Evolutionary conservation across 257 asterid genomes (phyloP).

Genomic region (Gentiana dahurica): DNA sequence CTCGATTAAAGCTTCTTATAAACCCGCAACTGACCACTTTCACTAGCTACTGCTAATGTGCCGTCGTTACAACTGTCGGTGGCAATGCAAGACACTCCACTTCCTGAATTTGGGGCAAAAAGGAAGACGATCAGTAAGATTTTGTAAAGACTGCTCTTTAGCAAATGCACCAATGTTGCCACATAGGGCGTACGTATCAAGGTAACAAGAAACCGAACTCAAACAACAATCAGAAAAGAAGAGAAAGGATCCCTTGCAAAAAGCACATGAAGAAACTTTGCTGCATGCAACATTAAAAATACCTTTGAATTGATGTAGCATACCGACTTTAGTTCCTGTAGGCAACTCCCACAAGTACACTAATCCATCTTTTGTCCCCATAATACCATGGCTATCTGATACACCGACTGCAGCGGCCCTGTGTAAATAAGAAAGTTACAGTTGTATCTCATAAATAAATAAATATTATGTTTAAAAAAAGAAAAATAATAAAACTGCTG

Average conservation of each 20-base stretch:
- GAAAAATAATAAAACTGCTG: too few species aligned
- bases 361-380: constrained; percentile 68
- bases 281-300: constrained; percentile 5
- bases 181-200: not conserved
- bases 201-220: not conserved
- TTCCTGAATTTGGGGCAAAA: constrained; percentile 29
- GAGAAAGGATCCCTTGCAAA: not conserved
- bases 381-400: constrained; percentile 62
- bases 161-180: constrained; percentile 1
- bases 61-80: constrained; percentile 41
- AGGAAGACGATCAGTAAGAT: not conserved
- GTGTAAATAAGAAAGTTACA: constrained; percentile 6
- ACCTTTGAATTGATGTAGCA: constrained; percentile 65
- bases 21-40: constrained; percentile 52
- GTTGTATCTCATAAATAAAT: too few species aligned
- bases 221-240: too few species aligned
- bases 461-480: too few species aligned
- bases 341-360: constrained; percentile 80
- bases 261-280: not conserved
- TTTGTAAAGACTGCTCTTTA: not conserved
- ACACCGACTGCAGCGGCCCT: constrained; percentile 55
- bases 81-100: constrained; percentile 44
- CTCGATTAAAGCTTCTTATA: constrained; percentile 35
- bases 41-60: constrained; percentile 64
- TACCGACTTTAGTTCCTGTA: constrained; percentile 57